Base-by-base conservation (phyloP, 2,329 filamentous ascomycete genomes). In the Xylaria sp. region DNA sequence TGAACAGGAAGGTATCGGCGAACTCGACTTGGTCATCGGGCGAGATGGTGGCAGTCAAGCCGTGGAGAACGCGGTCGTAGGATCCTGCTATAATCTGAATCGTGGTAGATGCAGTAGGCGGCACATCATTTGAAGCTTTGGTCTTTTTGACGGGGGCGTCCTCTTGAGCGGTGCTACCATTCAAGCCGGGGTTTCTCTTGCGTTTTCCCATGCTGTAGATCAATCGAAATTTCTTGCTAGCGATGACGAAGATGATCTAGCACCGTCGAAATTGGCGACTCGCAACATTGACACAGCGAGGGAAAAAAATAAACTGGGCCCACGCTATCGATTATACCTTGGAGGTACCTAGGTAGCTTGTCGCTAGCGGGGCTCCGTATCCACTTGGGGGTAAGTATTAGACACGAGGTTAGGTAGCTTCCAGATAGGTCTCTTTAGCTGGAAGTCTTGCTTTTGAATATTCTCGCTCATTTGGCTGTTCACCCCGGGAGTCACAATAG, bases 1-100 rank as follows among this genome's bases (percentile, higher is more conserved):
- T 93, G 87, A 99, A 98, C 66, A 99, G 88, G 80, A 99, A 99
- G 0, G 93, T 95, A 80, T 98, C 95, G 73, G 93, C 89, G 78
- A 98, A 98, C 61, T 90, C 86, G 64, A 90, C 84, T 18, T 85
- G 78, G 63, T 79, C 73, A 51, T 79, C 75, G 64, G 76, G 78
- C 28, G 86, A 84, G 62, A 97, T 84, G 1, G 89, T 89, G n/a
- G 92, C 94, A 8, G 92, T 93, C 75, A 98, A 86, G 69, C 96
- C 96, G 80, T 99, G 96, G 23, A 99, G 87, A 59, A 97, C 90
- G 72, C 94, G 89, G 79, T 99, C 96, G 82, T 99, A 99, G 62
- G 94, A 98, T 57, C 96, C 96, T 7, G 94, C 91, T 69, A 98
- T 87, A 73, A 99, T 91, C 80, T 98, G 96, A 68, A 98, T 86